Evolutionary conservation across 805 yeast species (phyloP).

Genomic region (Metschnikowia vanudenii): DNA sequence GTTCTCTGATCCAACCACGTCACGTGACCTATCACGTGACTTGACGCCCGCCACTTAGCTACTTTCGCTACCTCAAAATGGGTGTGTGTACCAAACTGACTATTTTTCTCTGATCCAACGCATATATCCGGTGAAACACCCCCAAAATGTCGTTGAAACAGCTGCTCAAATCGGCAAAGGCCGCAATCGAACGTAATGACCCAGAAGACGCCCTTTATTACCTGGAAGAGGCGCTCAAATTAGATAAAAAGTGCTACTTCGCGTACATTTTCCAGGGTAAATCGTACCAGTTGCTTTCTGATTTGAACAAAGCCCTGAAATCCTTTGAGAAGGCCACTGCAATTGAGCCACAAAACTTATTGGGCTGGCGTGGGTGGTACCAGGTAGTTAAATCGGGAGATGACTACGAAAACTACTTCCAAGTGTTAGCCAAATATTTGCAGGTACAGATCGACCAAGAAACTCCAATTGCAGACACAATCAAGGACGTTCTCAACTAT

Average conservation of each 20-base stretch:
- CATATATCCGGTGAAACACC: no score
- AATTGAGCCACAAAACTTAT: conserved; percentile 48
- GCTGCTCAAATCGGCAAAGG: conserved; percentile 40
- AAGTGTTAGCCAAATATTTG: conserved; percentile 45
- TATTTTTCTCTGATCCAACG: no score
- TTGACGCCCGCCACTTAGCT: no score
- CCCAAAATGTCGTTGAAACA: conserved; percentile 28
- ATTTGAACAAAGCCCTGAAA: conserved; percentile 37
- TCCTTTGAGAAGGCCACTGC: conserved; percentile 51
- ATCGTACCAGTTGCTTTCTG: conserved; percentile 49
- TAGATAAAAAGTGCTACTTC: conserved; percentile 57
- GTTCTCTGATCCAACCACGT: no score
- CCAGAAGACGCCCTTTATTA: conserved; percentile 60
- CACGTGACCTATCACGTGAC: no score
- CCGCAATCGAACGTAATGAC: conserved; percentile 53
- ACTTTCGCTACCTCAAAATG: no score
- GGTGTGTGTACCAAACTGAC: no score
- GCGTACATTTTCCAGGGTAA: conserved; percentile 76
- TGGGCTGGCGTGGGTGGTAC: conserved; percentile 83
- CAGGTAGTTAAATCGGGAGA: conserved; percentile 40
- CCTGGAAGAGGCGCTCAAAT: conserved; percentile 52
- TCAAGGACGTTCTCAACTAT: conserved; percentile 47
- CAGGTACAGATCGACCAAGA: conserved; percentile 41
- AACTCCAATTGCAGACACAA: conserved; percentile 47
- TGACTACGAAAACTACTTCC: conserved; percentile 47